Evolutionary conservation across 306 rosid species (phyloP).

Genomic region (Carpinus fangiana): DNA sequence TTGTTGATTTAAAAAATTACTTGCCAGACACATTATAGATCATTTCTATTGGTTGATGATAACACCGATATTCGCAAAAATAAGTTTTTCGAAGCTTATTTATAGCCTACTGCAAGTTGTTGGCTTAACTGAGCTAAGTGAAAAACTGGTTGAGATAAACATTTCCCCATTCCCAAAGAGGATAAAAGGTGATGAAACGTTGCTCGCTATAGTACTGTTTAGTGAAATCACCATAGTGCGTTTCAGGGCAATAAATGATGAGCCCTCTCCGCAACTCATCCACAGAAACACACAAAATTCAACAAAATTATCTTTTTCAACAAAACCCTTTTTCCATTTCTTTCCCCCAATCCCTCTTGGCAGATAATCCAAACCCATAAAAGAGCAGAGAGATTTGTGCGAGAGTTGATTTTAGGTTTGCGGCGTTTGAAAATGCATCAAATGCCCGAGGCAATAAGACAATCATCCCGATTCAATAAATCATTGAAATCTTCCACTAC

Average conservation of each 20-base stretch:
- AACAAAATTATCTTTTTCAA: not conserved
- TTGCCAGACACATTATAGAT: not conserved
- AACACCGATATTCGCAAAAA: not conserved
- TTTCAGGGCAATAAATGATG: not conserved
- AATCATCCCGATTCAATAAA: not conserved
- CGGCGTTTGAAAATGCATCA: not conserved
- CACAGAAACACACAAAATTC: too few relatives aligned
- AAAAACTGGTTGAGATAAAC: not conserved
- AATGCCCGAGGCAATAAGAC: slow-evolving; percentile 7
- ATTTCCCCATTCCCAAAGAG: not conserved
- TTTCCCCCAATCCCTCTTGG: not conserved
- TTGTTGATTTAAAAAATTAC: not conserved
- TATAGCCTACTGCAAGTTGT: not conserved
- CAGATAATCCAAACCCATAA: not conserved
- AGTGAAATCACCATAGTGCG: not conserved
- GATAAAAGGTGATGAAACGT: not conserved
- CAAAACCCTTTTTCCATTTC: not conserved
- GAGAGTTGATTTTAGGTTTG: not conserved
- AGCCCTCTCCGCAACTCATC: too few relatives aligned
- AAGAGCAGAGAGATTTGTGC: not conserved
- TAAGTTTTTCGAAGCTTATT: not conserved
- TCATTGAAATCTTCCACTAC: not conserved
- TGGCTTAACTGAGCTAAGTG: not conserved
- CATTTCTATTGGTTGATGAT: not conserved
- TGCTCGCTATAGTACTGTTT: not conserved